Base-by-base conservation (phyloP, 2,329 filamentous ascomycete species). In the Fusarium tuaranense region DNA sequence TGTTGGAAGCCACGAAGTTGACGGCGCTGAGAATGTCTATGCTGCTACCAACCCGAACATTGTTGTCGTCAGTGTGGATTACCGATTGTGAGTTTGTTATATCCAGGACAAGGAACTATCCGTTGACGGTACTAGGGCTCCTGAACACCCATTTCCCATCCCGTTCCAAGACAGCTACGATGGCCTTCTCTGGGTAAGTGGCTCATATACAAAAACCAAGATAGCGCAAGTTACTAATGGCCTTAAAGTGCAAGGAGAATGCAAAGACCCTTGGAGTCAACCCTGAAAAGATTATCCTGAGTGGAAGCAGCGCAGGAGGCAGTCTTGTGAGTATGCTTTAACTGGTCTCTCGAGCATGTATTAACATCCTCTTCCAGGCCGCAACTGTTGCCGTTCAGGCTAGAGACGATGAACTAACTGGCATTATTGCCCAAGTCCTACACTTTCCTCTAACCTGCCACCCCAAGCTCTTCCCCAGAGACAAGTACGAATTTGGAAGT, bases 401-500 rank as follows among this genome's bases (percentile, higher is more conserved):
- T 6, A 55, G 70, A 16, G 48, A 60, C 16, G 25, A 69, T 0
- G 65, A 67, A 3, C 64, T 78, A 2, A 72, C 74, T 2, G 76
- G 77, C 2, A 32, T 79, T 8, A 27, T 75, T 1, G 77, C 77
- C 0, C 77, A 79, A 30, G 73, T 76, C 0, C 25, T 79, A 0
- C 68, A 76, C 25, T 78, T 79, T 25, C 73, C 72, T 7, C 8
- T 53, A 6, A 32, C 59, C 7, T 79, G 77, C n/a, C 77, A 79
- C 16, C 77, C 76, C 9, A 78, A 76, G 8, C 67, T 74, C 55
- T 79, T 78, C 25, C 77, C 76, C 0, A 61, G 1, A 4, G 66
- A 77, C 2, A 77, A 72, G 22, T 74, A 77, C 10, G 77, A 79
- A n/a, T 74, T 72, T 48, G 76, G 72, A 0, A 79, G 77, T 14